Evolutionary conservation across 2,329 filamentous ascomycete species (phyloP).

Genomic region (Lanzia echinophila): DNA sequence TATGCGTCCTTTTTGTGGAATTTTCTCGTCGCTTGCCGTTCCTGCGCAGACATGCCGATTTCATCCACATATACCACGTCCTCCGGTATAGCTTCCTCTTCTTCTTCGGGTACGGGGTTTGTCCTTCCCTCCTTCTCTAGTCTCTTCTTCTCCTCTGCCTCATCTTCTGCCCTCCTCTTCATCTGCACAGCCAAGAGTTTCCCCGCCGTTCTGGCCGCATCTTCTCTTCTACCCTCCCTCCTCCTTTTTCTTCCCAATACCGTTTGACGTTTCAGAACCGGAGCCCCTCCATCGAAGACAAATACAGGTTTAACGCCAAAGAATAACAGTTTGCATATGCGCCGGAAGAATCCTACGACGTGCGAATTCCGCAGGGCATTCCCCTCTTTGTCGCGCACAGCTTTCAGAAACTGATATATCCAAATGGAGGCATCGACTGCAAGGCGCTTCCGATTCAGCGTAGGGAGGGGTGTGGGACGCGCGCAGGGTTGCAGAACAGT

Average conservation of each 20-base stretch:
- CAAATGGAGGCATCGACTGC: constrained; percentile 98
- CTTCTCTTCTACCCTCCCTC: constrained; percentile 82
- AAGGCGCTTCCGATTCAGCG: constrained; percentile 90
- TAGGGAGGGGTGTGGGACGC: constrained; percentile 91
- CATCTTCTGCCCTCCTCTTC: constrained; percentile 82
- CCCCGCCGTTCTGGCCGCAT: constrained; percentile 85
- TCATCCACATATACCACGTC: constrained; percentile 88
- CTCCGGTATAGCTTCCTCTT: constrained; percentile 60
- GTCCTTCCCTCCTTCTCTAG: constrained; percentile 35
- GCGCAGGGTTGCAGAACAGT: constrained; percentile 92
- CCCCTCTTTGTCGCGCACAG: constrained; percentile 95
- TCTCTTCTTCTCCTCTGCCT: constrained; percentile 56
- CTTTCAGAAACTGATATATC: constrained; percentile 99
- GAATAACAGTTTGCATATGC: constrained; percentile 96
- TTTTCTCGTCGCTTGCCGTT: constrained; percentile 65
- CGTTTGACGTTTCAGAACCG: constrained; percentile 83
- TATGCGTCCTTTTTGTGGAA: constrained; percentile 94
- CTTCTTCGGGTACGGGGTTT: constrained; percentile 43
- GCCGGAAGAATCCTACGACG: constrained; percentile 93
- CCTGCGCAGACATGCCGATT: constrained; percentile 68
- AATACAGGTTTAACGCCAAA: constrained; percentile 96
- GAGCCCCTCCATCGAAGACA: constrained; percentile 95
- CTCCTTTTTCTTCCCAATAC: constrained; percentile 71
- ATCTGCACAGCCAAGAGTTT: constrained; percentile 92
- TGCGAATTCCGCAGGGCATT: constrained; percentile 95